A percentile compares a stretch with the other conserved stretches of the same genome.
These are phyloP conservation scores for Neobulgaria alba DNA, from an alignment of 2,329 filamentous ascomycete genomes.

Conservation along the genomic window DNA sequence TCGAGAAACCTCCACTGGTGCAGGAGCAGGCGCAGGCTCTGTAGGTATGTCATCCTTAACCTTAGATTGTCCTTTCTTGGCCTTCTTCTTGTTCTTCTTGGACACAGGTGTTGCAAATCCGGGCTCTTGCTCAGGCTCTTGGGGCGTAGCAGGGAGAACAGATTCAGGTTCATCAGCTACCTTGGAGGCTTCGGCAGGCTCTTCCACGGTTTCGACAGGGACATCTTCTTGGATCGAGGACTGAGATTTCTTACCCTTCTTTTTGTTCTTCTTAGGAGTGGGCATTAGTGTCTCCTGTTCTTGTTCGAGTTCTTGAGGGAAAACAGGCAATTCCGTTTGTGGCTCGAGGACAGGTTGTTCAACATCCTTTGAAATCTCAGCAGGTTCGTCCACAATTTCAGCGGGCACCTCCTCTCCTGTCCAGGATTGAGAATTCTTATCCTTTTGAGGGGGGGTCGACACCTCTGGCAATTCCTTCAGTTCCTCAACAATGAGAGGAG, in stretches of 20 bases:
- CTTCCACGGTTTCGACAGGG: neutral
- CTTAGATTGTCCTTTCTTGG: conserved; percentile 8
- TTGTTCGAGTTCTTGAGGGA: conserved; percentile 3
- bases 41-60: neutral
- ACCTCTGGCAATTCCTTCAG: neutral
- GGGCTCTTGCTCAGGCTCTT: conserved; percentile 4
- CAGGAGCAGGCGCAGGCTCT: neutral
- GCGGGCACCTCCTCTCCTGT: neutral
- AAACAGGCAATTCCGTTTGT: neutral
- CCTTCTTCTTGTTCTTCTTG: conserved; percentile 16
- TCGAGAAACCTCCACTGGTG: neutral
- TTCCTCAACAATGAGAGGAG: neutral
- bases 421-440: neutral
- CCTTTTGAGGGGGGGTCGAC: no score
- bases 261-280: conserved; percentile 13
- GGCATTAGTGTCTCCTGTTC: conserved; percentile 6
- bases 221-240: neutral
- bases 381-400: neutral
- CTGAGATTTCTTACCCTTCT: conserved; percentile 15
- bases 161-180: conserved; percentile 3
- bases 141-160: neutral
- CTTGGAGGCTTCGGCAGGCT: no score
- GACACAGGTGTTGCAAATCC: conserved; percentile 7
- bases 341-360: neutral
- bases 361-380: conserved; percentile 5